Evolutionary conservation across 192 early-diverging fungal species (phyloP).

Genomic region (Mortierella claussenii): DNA sequence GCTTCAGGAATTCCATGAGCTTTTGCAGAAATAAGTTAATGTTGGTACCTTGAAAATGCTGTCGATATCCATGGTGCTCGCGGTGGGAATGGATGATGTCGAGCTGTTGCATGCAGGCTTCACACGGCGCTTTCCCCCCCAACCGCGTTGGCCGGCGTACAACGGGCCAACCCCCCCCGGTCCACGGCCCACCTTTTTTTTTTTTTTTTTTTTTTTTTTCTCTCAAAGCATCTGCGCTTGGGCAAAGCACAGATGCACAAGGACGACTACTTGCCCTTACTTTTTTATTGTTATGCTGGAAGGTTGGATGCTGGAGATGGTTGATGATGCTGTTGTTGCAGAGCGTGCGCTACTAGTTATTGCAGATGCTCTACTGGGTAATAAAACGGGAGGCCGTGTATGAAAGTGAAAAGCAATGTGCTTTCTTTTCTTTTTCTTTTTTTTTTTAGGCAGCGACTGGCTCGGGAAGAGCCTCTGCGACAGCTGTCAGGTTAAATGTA

Average conservation of each 20-base stretch:
- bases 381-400: no score
- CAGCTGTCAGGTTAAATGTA: constrained; percentile 49
- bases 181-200: not conserved
- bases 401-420: not conserved
- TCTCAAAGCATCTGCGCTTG: not conserved
- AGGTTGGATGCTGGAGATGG: no score
- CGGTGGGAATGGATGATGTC: not conserved
- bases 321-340: no score
- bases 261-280: not conserved
- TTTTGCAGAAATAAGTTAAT: no score
- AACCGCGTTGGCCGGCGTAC: not conserved
- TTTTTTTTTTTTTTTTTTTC: not conserved
- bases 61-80: constrained; percentile 41
- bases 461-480: constrained; percentile 52
- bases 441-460: constrained; percentile 33
- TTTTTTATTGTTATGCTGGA: not conserved
- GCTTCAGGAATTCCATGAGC: no score
- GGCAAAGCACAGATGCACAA: not conserved
- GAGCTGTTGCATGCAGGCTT: not conserved
- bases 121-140: not conserved
- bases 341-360: no score
- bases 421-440: constrained; percentile 39
- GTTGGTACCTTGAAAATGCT: constrained; percentile 43
- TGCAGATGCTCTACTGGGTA: no score
- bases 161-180: no score